phyloP scores from a whole-genome alignment of 106 monocot genomes.

The Cymbidium sinense region DNA sequence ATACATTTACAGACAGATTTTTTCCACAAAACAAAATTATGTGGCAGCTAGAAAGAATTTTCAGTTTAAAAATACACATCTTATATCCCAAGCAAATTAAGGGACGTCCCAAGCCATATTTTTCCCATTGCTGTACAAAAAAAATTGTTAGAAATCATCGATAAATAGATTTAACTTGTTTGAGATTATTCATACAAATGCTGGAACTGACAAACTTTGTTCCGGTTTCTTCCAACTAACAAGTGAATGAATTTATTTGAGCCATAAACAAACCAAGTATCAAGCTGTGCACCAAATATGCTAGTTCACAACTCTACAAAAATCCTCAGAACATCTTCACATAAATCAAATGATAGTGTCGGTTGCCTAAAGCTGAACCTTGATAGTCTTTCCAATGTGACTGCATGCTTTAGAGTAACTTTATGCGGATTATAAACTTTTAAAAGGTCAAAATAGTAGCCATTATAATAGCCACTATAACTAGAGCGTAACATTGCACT shows the following conservation, averaged over 20 bases:
- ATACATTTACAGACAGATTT: background rate
- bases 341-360: background rate
- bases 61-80: background rate
- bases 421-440: background rate
- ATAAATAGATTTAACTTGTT: background rate
- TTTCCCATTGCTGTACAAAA: background rate
- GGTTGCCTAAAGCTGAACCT: background rate
- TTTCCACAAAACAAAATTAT: too few species aligned
- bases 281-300: background rate
- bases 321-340: background rate
- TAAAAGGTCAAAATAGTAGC: background rate
- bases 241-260: background rate
- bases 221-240: background rate
- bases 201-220: background rate
- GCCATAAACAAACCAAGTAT: background rate
- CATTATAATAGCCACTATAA: background rate
- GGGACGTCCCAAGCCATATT: background rate
- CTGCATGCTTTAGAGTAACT: background rate
- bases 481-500: background rate
- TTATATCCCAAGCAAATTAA: background rate
- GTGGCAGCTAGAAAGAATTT: background rate
- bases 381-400: background rate
- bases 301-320: background rate
- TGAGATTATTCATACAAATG: background rate
- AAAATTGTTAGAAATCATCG: background rate